A percentile compares a stretch with the other conserved stretches of the same genome.
These are phyloP conservation scores for Mycosphaerella sp. DNA, from an alignment of 2,329 filamentous ascomycete genomes.

Conservation along the genomic window DNA sequence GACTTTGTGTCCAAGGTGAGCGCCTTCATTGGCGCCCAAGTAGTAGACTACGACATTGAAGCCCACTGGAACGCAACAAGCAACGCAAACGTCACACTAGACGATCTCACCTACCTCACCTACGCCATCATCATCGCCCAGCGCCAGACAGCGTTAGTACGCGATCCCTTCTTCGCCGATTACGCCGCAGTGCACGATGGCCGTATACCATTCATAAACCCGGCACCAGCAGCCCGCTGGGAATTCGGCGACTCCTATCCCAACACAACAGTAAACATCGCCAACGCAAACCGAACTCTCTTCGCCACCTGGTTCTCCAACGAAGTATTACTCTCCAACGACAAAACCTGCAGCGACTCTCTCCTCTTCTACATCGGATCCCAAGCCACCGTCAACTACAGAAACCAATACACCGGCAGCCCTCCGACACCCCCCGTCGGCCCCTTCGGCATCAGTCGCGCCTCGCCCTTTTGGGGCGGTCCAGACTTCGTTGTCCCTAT, in stretches of 20 bases:
- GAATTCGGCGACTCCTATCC: conserved; percentile 41
- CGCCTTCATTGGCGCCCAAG: conserved; percentile 38
- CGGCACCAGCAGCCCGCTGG: conserved; percentile 46
- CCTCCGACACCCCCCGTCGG: conserved; percentile 45
- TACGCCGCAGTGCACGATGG: conserved; percentile 45
- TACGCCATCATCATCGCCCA: conserved; percentile 46
- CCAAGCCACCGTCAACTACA: conserved; percentile 38
- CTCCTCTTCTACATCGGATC: conserved; percentile 47
- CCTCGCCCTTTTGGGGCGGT: conserved; percentile 45
- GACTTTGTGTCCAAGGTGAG: conserved; percentile 42
- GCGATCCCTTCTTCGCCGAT: conserved; percentile 46
- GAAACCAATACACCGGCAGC: conserved; percentile 42
- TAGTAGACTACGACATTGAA: conserved; percentile 35
- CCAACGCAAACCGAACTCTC: conserved; percentile 46
- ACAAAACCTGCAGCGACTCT: conserved; percentile 45
- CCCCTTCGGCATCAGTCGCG: conserved; percentile 45
- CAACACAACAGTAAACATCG: conserved; percentile 38
- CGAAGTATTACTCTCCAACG: conserved; percentile 40
- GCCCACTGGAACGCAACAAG: conserved; percentile 34
- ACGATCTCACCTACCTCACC: conserved; percentile 39
- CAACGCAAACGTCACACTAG: conserved; percentile 31
- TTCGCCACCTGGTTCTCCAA: conserved; percentile 47
- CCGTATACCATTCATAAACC: conserved; percentile 46
- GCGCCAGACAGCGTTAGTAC: conserved; percentile 43
- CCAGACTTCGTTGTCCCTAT: conserved; percentile 44